phyloP scores from a whole-genome alignment of 108 stramenopile genomes.

The Conticribra guillardii region DNA sequence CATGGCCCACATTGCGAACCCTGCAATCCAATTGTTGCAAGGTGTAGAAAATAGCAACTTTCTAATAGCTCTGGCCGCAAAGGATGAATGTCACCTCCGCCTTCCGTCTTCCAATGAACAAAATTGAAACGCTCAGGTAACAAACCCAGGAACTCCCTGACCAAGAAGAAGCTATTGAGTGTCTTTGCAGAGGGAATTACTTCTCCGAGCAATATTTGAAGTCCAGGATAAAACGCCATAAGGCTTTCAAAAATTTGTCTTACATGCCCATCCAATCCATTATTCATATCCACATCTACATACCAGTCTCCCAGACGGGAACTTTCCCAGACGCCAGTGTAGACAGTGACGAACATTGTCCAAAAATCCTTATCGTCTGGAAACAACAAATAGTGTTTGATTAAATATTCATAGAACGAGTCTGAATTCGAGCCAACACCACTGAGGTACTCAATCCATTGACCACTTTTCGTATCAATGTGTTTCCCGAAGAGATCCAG shows the following conservation, averaged over 20 bases:
- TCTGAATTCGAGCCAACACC: conserved; percentile 95
- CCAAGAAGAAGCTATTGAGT: conserved; percentile 81
- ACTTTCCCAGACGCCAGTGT: conserved; percentile 72
- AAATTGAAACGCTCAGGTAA: conserved; percentile 90
- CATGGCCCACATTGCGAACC: conserved; percentile 39
- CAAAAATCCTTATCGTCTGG: conserved; percentile 87
- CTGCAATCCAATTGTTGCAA: conserved; percentile 65
- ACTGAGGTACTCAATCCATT: conserved; percentile 86
- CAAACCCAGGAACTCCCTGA: conserved; percentile 78
- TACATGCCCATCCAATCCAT: conserved; percentile 48
- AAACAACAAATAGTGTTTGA: conserved; percentile 75
- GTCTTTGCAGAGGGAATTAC: conserved; percentile 73
- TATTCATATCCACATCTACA: conserved; percentile 83
- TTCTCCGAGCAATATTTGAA: conserved; percentile 90
- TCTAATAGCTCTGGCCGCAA: conserved; percentile 94
- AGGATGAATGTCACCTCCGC: conserved; percentile 61
- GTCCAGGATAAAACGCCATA: conserved; percentile 95
- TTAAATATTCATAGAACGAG: conserved; percentile 94
- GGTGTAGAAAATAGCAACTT: conserved; percentile 84
- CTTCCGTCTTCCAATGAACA: conserved; percentile 68
- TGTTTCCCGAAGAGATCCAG: conserved; percentile 90
- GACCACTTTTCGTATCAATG: conserved; percentile 81
- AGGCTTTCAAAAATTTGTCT: conserved; percentile 82
- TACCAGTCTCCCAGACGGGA: conserved; percentile 91
- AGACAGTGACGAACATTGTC: conserved; percentile 72